These are phyloP conservation scores for Pseudogymnoascus pannorum DNA, from an alignment of 2,329 filamentous ascomycete species.

Conservation along the genomic window DNA sequence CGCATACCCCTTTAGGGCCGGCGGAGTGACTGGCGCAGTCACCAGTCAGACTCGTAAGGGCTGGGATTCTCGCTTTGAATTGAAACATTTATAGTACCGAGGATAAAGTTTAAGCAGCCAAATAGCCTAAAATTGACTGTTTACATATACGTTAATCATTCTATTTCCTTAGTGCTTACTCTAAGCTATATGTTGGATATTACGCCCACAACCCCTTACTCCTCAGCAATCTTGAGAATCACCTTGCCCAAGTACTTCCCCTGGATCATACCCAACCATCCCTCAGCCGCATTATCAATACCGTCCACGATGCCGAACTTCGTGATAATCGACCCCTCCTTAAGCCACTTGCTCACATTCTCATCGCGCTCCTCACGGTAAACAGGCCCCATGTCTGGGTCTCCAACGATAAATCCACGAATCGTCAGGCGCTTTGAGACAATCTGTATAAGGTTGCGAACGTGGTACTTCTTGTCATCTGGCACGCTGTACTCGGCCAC, in stretches of 20 bases:
- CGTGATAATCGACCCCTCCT: conserved; percentile 57
- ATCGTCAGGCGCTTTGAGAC: conserved; percentile 56
- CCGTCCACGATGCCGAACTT: conserved; percentile 54
- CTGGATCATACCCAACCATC: conserved; percentile 57
- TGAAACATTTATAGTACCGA: neutral
- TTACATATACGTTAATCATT: conserved; percentile 1
- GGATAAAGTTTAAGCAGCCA: neutral
- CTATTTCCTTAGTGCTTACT: neutral
- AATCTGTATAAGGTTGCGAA: conserved; percentile 54
- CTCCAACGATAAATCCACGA: conserved; percentile 60
- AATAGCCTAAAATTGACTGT: neutral
- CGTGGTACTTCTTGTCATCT: conserved; percentile 45
- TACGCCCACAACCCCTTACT: neutral
- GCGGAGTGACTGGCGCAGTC: neutral
- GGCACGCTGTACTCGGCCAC: conserved; percentile 61
- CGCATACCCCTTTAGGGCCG: neutral
- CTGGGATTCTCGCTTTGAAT: neutral
- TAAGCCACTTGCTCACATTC: conserved; percentile 61
- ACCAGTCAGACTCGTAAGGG: neutral
- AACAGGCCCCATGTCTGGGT: conserved; percentile 53
- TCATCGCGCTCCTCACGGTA: conserved; percentile 55
- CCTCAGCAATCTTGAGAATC: conserved; percentile 50
- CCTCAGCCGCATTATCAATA: conserved; percentile 59
- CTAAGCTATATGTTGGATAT: neutral
- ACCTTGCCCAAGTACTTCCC: conserved; percentile 70